Evolutionary conservation across 1,284 basidiomycete genomes (phyloP).

Genomic region (Anthracocystis setariae): DNA sequence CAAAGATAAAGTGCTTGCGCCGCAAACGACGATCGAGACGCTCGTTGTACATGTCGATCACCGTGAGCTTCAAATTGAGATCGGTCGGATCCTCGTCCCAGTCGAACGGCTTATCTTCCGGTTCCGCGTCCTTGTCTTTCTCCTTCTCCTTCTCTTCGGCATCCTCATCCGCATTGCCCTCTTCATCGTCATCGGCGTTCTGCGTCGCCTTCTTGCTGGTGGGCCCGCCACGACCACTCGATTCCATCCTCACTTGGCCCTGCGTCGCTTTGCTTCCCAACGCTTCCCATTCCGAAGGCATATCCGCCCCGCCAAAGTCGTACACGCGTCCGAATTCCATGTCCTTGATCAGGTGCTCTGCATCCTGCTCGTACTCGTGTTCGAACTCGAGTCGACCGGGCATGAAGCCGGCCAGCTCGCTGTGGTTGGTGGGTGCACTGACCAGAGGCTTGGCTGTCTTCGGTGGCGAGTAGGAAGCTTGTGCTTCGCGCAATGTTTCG

Average conservation of each 20-base stretch:
- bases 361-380: conserved; percentile 89
- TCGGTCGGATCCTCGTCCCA: conserved; percentile 82
- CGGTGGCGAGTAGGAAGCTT: conserved; percentile 58
- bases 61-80: conserved; percentile 85
- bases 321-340: conserved; percentile 91
- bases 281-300: conserved; percentile 62
- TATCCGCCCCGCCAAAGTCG: conserved; percentile 80
- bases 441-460: conserved; percentile 76
- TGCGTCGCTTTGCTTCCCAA: conserved; percentile 59
- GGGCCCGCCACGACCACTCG: conserved; percentile 75
- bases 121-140: conserved; percentile 47
- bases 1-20: conserved; percentile 90
- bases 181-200: conserved; percentile 47
- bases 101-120: conserved; percentile 62
- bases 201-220: conserved; percentile 54
- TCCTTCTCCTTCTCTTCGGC: conserved; percentile 53
- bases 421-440: conserved; percentile 90
- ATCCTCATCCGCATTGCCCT: conserved; percentile 31
- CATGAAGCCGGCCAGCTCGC: conserved; percentile 88
- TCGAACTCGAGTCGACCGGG: conserved; percentile 97
- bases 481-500: conserved; percentile 56
- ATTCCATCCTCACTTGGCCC: conserved; percentile 60
- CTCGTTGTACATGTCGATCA: conserved; percentile 92
- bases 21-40: conserved; percentile 88
- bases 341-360: conserved; percentile 93